Evolutionary conservation across 441 rosid species (phyloP).

Genomic region (Jatropha multifida): DNA sequence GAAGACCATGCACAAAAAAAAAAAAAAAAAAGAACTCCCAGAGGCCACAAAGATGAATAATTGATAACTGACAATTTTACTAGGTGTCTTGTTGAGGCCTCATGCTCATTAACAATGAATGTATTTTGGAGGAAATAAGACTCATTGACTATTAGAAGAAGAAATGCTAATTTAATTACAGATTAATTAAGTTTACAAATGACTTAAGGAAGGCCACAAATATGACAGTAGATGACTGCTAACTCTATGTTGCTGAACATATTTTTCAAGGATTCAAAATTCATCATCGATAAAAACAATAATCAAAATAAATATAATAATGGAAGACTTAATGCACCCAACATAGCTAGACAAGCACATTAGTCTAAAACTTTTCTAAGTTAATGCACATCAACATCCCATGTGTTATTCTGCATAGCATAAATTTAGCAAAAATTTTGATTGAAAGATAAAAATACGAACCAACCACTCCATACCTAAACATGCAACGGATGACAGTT

Average conservation of each 20-base stretch:
- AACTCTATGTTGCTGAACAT: not conserved
- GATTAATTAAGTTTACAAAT: not conserved
- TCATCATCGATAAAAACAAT: not conserved
- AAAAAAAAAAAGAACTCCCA: not conserved
- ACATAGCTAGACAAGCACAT: not conserved
- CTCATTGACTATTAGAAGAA: slow-evolving; percentile 6
- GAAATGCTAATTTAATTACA: not conserved
- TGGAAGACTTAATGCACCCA: not conserved
- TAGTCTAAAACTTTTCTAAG: not conserved
- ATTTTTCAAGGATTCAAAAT: not conserved
- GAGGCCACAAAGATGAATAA: not conserved
- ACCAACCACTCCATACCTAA: not conserved
- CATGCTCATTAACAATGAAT: not conserved
- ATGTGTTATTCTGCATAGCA: not conserved
- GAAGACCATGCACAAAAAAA: not conserved
- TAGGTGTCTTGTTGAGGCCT: not conserved
- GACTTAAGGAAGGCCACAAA: not conserved
- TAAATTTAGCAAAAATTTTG: not conserved
- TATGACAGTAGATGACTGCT: not conserved
- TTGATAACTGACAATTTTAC: not conserved
- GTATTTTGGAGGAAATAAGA: not conserved
- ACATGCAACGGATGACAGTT: not conserved
- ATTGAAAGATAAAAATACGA: not conserved
- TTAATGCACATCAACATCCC: not conserved
- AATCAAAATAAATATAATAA: not conserved